Conservation (phyloP, 176 grass and related monocot species). For the Poa annua region DNA sequence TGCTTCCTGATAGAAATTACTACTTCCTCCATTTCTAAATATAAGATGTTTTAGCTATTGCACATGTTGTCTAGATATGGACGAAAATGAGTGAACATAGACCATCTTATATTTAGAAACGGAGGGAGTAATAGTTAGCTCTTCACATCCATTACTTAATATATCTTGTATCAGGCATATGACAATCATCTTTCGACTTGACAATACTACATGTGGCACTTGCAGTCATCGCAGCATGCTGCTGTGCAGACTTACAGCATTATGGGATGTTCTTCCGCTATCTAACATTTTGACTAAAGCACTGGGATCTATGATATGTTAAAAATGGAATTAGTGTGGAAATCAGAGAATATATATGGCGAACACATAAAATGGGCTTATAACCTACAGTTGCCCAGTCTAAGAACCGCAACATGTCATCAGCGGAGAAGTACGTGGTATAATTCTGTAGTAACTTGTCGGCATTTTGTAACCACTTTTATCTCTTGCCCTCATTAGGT, state of each 20-base stretch:
- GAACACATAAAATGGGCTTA: not conserved
- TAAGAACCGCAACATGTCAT: not conserved
- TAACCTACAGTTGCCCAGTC: not conserved
- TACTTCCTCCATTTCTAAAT: too few species aligned
- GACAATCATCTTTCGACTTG: not conserved
- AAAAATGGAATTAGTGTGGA: conserved; percentile 17
- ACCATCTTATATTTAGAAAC: too few species aligned
- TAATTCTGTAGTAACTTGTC: not conserved
- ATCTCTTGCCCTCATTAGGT: conserved; percentile 60
- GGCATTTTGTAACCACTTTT: conserved; percentile 13
- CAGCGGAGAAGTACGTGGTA: not conserved
- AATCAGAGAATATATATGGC: conserved; percentile 1
- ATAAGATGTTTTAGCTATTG: too few species aligned
- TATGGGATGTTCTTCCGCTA: not conserved
- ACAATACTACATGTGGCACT: not conserved
- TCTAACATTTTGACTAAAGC: not conserved
- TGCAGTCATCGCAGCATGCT: not conserved
- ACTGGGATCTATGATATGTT: not conserved
- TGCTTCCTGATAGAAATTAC: not conserved
- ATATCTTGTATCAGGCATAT: not conserved
- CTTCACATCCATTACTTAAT: not conserved
- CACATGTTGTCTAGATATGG: too few species aligned
- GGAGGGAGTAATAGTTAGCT: too few species aligned
- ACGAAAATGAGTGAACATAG: too few species aligned
- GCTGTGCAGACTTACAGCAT: not conserved